These are phyloP conservation scores for Potentilla sterilis DNA, from an alignment of 306 rosid species.

Conservation along the genomic window DNA sequence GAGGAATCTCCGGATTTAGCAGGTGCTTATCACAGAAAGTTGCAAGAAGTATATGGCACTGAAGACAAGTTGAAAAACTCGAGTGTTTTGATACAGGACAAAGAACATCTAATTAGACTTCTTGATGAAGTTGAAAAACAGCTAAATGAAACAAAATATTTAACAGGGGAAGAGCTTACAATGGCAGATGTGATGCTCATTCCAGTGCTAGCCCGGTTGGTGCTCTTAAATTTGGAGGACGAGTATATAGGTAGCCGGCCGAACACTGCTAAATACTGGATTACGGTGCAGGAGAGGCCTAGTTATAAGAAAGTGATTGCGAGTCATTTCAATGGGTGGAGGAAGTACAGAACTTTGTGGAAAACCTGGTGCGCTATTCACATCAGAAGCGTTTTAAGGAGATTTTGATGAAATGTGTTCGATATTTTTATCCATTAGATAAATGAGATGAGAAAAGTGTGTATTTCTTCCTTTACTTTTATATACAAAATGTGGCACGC, in stretches of 20 bases:
- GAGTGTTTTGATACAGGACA: conserved; percentile 42
- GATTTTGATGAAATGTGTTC: conserved; percentile 48
- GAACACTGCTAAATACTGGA: conserved; percentile 78
- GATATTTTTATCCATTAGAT: background rate
- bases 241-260: conserved; percentile 66
- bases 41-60: conserved; percentile 75
- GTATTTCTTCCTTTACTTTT: background rate
- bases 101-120: conserved; percentile 60
- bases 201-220: conserved; percentile 65
- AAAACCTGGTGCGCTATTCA: conserved; percentile 81
- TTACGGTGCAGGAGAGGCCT: conserved; percentile 79
- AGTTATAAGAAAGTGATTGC: conserved; percentile 88
- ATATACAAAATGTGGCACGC: too few species aligned
- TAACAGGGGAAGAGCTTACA: conserved; percentile 72
- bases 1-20: conserved; percentile 84
- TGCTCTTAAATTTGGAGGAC: conserved; percentile 56
- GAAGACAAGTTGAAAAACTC: conserved; percentile 73
- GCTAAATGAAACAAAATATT: conserved; percentile 52
- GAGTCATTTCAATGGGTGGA: conserved; percentile 80
- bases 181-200: conserved; percentile 88
- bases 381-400: conserved; percentile 62
- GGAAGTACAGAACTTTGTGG: conserved; percentile 66
- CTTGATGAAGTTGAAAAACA: conserved; percentile 72
- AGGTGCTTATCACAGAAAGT: conserved; percentile 69
- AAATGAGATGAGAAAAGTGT: background rate